phyloP scores from a whole-genome alignment of 805 yeast genomes.

The Myxozyma geophila region DNA sequence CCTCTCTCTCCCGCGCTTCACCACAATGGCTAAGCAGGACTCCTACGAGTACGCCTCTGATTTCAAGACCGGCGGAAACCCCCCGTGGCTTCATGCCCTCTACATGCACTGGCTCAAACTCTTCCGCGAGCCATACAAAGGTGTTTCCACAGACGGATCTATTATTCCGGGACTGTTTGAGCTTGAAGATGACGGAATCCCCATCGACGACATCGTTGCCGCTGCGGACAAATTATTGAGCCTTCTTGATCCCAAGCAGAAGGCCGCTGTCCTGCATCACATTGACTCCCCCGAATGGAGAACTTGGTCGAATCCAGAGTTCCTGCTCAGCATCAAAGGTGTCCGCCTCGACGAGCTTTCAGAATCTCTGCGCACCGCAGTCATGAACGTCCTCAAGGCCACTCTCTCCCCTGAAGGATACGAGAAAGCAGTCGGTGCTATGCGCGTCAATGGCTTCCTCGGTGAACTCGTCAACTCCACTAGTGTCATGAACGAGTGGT shows the following conservation, averaged over 20 bases:
- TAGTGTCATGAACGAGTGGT: constrained; percentile 7
- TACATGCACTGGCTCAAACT: constrained; percentile 14
- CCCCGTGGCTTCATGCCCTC: constrained; percentile 10
- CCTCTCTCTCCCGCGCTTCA: constrained; percentile 6
- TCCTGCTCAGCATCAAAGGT: constrained; percentile 9
- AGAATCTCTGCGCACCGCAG: neutral
- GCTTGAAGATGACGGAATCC: constrained; percentile 4
- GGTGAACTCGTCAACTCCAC: constrained; percentile 2
- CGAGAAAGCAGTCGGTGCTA: constrained; percentile 10
- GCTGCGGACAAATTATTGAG: neutral
- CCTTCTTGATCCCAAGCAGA: neutral
- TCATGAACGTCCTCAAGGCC: neutral
- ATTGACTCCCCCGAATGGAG: constrained; percentile 18
- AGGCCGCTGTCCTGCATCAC: neutral
- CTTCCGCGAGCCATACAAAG: constrained; percentile 5
- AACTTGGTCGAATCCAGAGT: constrained; percentile 13
- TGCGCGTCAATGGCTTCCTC: constrained; percentile 10
- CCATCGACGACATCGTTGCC: constrained; percentile 5
- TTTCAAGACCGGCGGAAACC: constrained; percentile 3
- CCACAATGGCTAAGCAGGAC: constrained; percentile 4
- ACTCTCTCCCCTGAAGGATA: constrained; percentile 14
- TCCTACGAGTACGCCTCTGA: constrained; percentile 2
- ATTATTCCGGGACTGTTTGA: neutral
- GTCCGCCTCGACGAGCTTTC: constrained; percentile 4
- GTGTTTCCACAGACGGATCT: constrained; percentile 7